These are phyloP conservation scores for Citrus australasica DNA, from an alignment of 345 rosid genomes.

Conservation along the genomic window DNA sequence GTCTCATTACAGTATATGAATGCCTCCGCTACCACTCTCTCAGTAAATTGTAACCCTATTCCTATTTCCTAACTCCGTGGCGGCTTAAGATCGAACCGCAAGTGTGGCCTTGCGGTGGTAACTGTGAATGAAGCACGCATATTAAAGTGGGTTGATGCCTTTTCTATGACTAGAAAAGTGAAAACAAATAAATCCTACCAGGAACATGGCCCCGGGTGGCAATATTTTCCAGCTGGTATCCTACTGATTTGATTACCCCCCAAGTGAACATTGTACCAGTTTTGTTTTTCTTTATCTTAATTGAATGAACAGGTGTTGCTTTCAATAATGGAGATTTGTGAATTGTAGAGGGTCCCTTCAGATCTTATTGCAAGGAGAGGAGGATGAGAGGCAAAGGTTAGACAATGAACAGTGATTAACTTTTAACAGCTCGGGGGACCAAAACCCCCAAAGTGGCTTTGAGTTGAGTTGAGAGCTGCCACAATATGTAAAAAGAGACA, in stretches of 20 bases:
- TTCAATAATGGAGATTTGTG: constrained; percentile 13
- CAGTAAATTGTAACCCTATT: not conserved
- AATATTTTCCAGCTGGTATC: constrained; percentile 13
- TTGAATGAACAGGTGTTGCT: not conserved
- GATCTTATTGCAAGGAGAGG: not conserved
- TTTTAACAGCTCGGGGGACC: not conserved
- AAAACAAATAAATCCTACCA: constrained; percentile 1
- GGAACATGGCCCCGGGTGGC: not conserved
- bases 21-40: not conserved
- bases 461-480: not conserved
- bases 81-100: not conserved
- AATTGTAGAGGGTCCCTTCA: not conserved
- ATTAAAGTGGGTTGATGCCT: not conserved
- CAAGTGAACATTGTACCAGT: not conserved
- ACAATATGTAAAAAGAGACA: not conserved
- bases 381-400: not conserved
- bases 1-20: not conserved
- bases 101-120: not conserved
- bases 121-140: not conserved
- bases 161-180: constrained; percentile 14
- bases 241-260: constrained; percentile 1
- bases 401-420: constrained; percentile 10
- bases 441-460: constrained; percentile 5
- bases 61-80: not conserved
- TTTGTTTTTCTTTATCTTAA: not conserved